Evolutionary conservation across 176 grass and related monocot species (phyloP).

Genomic region (Puya raimondii): DNA sequence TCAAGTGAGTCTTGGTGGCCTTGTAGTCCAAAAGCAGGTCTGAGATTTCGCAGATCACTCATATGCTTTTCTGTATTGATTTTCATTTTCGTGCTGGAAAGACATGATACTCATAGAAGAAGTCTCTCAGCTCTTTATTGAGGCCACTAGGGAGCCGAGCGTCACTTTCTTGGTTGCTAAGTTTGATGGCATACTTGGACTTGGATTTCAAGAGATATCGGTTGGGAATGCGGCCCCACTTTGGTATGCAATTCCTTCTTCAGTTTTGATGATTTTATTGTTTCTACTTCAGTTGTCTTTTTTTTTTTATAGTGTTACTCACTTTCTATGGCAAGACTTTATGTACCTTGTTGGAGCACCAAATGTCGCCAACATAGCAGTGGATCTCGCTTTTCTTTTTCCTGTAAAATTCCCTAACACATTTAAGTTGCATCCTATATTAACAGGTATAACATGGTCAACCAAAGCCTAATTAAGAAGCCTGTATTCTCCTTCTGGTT

Average conservation of each 20-base stretch:
- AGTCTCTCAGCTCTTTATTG: slow-evolving; percentile 67
- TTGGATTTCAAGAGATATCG: slow-evolving; percentile 91
- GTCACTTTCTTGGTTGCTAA: slow-evolving; percentile 80
- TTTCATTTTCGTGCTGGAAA: background rate
- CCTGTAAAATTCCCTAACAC: background rate
- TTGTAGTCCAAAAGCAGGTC: slow-evolving; percentile 70
- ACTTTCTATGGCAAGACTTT: no score
- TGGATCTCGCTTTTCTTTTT: no score
- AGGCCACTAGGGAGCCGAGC: slow-evolving; percentile 78
- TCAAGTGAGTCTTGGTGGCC: slow-evolving; percentile 56
- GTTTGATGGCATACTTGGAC: slow-evolving; percentile 95
- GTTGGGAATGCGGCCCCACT: slow-evolving; percentile 71
- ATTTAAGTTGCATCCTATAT: background rate
- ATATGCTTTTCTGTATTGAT: background rate
- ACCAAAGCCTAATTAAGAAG: slow-evolving; percentile 64
- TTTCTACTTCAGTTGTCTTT: background rate
- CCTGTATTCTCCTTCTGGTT: slow-evolving; percentile 99
- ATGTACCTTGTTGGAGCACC: no score
- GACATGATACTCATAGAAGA: background rate
- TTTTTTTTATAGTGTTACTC: no score
- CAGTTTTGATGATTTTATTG: background rate
- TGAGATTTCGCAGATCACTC: background rate
- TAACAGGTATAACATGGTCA: slow-evolving; percentile 75
- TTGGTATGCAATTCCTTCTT: slow-evolving; percentile 38
- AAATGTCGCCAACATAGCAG: no score